Percentiles rank a stretch among this genome's conserved stretches.
Evolutionary conservation across 2,329 filamentous ascomycete genomes (phyloP).

Genomic region (Diaporthe capsici): DNA sequence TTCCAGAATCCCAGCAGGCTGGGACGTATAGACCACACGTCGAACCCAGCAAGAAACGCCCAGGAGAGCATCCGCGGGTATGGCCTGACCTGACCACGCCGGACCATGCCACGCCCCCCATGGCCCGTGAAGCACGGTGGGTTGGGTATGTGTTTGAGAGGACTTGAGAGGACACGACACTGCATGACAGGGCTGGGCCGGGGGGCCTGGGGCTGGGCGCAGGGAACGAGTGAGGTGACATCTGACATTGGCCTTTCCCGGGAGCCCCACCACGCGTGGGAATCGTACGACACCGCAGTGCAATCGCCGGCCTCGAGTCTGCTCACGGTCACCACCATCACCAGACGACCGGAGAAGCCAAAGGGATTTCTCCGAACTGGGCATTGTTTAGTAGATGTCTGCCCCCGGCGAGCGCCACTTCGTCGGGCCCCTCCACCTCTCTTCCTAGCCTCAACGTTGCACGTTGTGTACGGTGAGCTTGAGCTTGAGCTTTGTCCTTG

Average conservation of each 20-base stretch:
- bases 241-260: constrained; percentile 16
- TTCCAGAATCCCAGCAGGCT: constrained; percentile 19
- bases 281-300: constrained; percentile 26
- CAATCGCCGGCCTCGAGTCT: constrained; percentile 18
- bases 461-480: neutral
- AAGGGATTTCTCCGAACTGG: constrained; percentile 11
- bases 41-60: neutral
- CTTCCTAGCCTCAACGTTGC: neutral
- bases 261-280: constrained; percentile 7
- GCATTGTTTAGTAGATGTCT: neutral
- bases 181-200: constrained; percentile 10
- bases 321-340: constrained; percentile 20
- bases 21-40: neutral
- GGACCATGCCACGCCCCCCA: constrained; percentile 3
- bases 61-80: constrained; percentile 11
- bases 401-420: constrained; percentile 28
- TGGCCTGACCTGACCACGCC: constrained; percentile 25
- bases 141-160: constrained; percentile 11
- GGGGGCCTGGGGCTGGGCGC: neutral
- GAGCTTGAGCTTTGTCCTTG: neutral
- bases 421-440: constrained; percentile 25
- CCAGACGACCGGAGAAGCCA: constrained; percentile 6
- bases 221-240: constrained; percentile 31
- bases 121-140: constrained; percentile 26
- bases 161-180: neutral